Evolutionary conservation across 2,329 filamentous ascomycete species (phyloP).

Genomic region (Calonectria ilicicola): DNA sequence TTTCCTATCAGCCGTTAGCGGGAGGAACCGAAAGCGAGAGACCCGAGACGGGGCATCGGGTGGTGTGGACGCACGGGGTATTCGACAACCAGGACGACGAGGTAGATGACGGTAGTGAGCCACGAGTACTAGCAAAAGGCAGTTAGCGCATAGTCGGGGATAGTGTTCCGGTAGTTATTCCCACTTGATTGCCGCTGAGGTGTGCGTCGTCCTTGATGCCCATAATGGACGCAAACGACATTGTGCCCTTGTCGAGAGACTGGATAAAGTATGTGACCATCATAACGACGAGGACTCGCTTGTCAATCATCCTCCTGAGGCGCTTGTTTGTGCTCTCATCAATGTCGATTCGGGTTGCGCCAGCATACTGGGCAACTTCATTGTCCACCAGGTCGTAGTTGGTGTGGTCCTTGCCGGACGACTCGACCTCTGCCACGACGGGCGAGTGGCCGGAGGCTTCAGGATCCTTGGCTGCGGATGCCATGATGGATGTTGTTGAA

Average conservation of each 20-base stretch:
- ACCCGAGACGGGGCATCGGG: not conserved
- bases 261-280: slow-evolving; percentile 80
- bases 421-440: slow-evolving; percentile 46
- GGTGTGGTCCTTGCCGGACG: slow-evolving; percentile 53
- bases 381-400: slow-evolving; percentile 68
- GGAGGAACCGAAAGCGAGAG: not conserved
- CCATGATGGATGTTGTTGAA: not conserved
- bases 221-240: slow-evolving; percentile 75
- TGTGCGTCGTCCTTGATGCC: slow-evolving; percentile 64
- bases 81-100: slow-evolving; percentile 76
- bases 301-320: slow-evolving; percentile 75
- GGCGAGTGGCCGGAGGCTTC: slow-evolving; percentile 1
- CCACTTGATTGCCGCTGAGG: slow-evolving; percentile 43
- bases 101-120: slow-evolving; percentile 81
- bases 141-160: not conserved
- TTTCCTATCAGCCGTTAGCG: slow-evolving; percentile 54
- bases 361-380: slow-evolving; percentile 76
- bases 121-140: slow-evolving; percentile 68
- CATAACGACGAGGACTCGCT: slow-evolving; percentile 77
- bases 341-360: slow-evolving; percentile 66
- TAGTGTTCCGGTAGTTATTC: not conserved
- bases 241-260: slow-evolving; percentile 75
- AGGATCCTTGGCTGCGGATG: slow-evolving; percentile 3
- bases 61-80: slow-evolving; percentile 60
- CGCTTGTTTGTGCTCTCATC: slow-evolving; percentile 69